Conservation (phyloP, 495 filamentous ascomycete species). For the Lasiosphaeria miniovina region DNA sequence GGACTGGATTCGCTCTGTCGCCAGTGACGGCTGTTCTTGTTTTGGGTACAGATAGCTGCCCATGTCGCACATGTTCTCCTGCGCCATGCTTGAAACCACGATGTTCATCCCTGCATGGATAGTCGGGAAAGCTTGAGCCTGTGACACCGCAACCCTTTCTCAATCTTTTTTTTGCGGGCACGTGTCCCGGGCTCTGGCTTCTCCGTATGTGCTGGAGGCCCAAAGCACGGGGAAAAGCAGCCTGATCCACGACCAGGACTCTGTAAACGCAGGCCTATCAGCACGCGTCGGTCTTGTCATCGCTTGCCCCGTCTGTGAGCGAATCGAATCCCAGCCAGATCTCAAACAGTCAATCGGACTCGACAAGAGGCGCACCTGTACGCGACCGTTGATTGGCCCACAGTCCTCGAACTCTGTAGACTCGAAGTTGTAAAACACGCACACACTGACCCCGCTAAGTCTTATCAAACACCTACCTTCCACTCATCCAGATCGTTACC, state of each 20-base stretch:
- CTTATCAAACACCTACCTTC: conserved; percentile 1
- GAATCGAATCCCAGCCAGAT: conserved; percentile 17
- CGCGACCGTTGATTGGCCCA: conserved; percentile 15
- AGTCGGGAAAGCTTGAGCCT: conserved; percentile 1
- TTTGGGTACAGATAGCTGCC: not conserved
- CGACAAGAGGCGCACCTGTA: conserved; percentile 9
- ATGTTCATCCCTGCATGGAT: conserved; percentile 22
- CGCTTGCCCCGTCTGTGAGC: conserved; percentile 2
- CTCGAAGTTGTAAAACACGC: not conserved
- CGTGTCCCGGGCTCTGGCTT: not conserved
- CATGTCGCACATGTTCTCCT: conserved; percentile 6
- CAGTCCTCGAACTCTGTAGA: not conserved
- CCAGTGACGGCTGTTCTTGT: not conserved
- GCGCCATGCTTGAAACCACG: conserved; percentile 18
- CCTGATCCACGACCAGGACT: conserved; percentile 18
- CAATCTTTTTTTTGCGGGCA: not conserved
- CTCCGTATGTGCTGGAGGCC: conserved; percentile 5
- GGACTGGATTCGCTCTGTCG: not conserved
- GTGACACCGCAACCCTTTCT: not conserved
- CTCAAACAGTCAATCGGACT: conserved; percentile 15
- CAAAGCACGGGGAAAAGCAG: conserved; percentile 14
- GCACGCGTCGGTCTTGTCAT: conserved; percentile 17
- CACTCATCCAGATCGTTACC: conserved; percentile 4
- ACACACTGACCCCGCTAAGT: not conserved
- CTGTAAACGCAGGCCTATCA: conserved; percentile 20